Conservation (phyloP, 768 basidiomycete genomes). For the Russula virescens region DNA sequence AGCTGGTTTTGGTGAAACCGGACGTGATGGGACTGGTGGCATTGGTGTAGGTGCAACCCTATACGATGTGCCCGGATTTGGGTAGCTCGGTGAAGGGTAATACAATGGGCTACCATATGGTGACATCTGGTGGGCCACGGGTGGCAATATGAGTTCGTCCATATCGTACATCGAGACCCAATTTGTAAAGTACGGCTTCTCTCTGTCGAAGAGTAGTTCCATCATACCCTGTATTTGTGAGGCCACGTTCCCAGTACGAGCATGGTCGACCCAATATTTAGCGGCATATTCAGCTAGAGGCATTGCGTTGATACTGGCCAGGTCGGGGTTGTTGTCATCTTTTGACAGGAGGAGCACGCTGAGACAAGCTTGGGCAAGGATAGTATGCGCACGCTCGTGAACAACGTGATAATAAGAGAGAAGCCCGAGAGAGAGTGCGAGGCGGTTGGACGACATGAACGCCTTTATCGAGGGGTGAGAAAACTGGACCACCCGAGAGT, state of each 20-base stretch:
- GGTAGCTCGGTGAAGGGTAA: too few species aligned
- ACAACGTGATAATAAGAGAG: slow-evolving; percentile 1
- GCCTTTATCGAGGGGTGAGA: background rate
- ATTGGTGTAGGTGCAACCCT: too few species aligned
- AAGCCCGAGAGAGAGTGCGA: background rate
- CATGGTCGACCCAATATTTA: slow-evolving; percentile 1
- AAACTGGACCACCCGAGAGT: background rate
- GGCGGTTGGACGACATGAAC: background rate
- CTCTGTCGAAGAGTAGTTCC: background rate
- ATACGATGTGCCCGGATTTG: too few species aligned
- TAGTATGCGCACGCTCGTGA: background rate
- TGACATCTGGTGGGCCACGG: background rate
- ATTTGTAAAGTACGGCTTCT: background rate
- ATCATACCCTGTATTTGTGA: background rate
- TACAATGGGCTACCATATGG: background rate
- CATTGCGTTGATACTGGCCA: too few species aligned
- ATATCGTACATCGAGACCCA: background rate
- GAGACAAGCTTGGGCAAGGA: background rate
- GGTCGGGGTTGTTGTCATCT: background rate
- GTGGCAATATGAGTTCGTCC: background rate
- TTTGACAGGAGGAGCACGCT: background rate
- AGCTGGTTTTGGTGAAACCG: too few species aligned
- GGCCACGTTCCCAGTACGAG: background rate
- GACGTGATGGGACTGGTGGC: too few species aligned
- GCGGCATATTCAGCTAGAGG: background rate